These are phyloP conservation scores for Sporothrix pseudoabietina DNA, from an alignment of 2,329 filamentous ascomycete genomes.

Conservation along the genomic window DNA sequence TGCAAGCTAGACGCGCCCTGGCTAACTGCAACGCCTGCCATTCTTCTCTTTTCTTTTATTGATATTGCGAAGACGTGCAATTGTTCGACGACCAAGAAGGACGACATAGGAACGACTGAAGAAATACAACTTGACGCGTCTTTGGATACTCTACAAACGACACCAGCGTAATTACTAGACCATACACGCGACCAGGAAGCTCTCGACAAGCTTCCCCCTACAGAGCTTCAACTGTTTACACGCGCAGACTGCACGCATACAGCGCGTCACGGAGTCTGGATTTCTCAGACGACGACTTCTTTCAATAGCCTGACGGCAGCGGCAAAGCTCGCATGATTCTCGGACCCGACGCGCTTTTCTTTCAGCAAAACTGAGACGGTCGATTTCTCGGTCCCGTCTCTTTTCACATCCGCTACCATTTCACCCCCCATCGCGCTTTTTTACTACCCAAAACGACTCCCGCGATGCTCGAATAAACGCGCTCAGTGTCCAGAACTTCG, in stretches of 20 bases:
- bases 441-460: neutral
- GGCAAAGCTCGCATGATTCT: neutral
- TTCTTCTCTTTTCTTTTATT: conserved; percentile 10
- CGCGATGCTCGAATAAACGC: conserved; percentile 16
- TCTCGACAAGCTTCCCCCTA: neutral
- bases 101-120: neutral
- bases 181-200: neutral
- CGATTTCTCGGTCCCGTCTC: neutral
- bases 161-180: neutral
- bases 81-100: neutral
- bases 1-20: conserved; percentile 15
- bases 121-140: neutral
- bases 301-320: neutral
- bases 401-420: neutral
- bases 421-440: neutral
- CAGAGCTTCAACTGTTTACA: neutral
- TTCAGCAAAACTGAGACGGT: neutral
- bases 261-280: conserved; percentile 11
- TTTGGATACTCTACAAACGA: conserved; percentile 15
- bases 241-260: neutral
- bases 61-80: conserved; percentile 1
- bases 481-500: neutral
- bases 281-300: neutral
- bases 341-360: neutral
- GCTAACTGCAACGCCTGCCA: neutral